A percentile compares a stretch with the other conserved stretches of the same genome.
These are phyloP conservation scores for Fusarium longipes DNA, from an alignment of 2,329 filamentous ascomycete species.

Conservation along the genomic window DNA sequence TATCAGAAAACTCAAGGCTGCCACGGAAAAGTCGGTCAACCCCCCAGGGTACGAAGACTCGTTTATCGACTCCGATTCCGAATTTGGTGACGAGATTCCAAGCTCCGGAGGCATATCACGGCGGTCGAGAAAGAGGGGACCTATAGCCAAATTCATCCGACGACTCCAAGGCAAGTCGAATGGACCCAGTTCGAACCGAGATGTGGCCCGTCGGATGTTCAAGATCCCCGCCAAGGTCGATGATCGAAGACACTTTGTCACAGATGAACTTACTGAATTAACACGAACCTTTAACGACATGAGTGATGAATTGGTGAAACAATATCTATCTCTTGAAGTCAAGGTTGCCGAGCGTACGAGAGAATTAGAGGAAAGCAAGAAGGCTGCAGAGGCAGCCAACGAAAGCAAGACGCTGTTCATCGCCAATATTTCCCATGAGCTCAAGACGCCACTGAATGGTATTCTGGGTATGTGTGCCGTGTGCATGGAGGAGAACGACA, in stretches of 20 bases:
- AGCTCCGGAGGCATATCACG: constrained; percentile 57
- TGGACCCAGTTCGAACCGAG: constrained; percentile 50
- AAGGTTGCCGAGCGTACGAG: constrained; percentile 85
- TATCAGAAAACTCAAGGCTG: constrained; percentile 78
- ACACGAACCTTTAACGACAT: constrained; percentile 92
- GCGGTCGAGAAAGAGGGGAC: constrained; percentile 58
- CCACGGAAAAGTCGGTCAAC: constrained; percentile 78
- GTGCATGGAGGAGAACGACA: constrained; percentile 90
- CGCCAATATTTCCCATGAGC: constrained; percentile 87
- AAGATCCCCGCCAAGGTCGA: constrained; percentile 87
- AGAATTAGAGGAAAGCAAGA: constrained; percentile 89
- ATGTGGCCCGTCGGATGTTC: constrained; percentile 68
- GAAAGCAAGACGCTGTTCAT: constrained; percentile 98
- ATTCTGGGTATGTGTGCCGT: constrained; percentile 95
- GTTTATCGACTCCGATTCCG: constrained; percentile 57
- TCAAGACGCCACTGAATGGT: constrained; percentile 95
- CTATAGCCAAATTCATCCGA: constrained; percentile 54
- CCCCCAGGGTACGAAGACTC: constrained; percentile 70
- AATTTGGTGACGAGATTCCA: constrained; percentile 55
- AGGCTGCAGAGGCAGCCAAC: constrained; percentile 92
- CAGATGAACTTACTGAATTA: constrained; percentile 86
- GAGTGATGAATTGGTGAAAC: constrained; percentile 88
- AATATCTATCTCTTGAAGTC: constrained; percentile 86
- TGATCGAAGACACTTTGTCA: constrained; percentile 78
- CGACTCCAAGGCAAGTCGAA: constrained; percentile 51